Percentiles rank a stretch among this genome's conserved stretches.
Evolutionary conservation across 192 early-diverging fungal species (phyloP).

Genomic region (Jimgerdemannia lactiflua): DNA sequence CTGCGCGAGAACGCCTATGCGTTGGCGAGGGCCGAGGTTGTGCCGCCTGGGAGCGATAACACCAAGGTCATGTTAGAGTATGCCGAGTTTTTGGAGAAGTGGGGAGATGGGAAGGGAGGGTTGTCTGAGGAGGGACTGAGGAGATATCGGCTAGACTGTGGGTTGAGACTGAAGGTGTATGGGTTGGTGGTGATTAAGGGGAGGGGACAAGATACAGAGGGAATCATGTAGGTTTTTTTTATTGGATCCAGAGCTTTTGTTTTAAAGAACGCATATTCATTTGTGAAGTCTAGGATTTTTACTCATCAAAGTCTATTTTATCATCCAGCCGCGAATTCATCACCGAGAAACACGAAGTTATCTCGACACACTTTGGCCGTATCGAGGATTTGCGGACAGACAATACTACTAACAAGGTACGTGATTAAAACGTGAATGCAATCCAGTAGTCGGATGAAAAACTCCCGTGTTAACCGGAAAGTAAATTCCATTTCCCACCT

Average conservation of each 20-base stretch:
- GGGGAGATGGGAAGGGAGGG: background rate
- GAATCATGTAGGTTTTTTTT: constrained; percentile 27
- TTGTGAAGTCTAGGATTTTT: background rate
- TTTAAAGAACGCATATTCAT: too few species aligned
- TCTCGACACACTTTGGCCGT: constrained; percentile 44
- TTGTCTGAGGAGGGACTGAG: constrained; percentile 11
- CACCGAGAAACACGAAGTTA: constrained; percentile 33
- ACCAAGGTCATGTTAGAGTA: constrained; percentile 36
- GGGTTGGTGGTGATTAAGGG: constrained; percentile 43
- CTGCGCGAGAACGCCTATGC: constrained; percentile 39
- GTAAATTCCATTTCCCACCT: too few species aligned
- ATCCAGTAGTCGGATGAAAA: too few species aligned
- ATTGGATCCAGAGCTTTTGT: too few species aligned
- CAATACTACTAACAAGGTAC: constrained; percentile 30
- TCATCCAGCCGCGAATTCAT: constrained; percentile 31
- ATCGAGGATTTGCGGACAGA: constrained; percentile 47
- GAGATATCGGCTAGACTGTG: constrained; percentile 27
- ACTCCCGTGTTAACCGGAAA: too few species aligned
- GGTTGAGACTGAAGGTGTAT: constrained; percentile 29
- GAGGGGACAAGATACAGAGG: constrained; percentile 38
- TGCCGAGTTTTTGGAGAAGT: constrained; percentile 9
- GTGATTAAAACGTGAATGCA: too few species aligned
- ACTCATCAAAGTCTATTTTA: background rate
- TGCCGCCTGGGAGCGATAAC: constrained; percentile 35
- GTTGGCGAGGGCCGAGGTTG: constrained; percentile 21